Evolutionary conservation across 2,329 filamentous ascomycete species (phyloP).

Genomic region (Chaetothyriales sp.): DNA sequence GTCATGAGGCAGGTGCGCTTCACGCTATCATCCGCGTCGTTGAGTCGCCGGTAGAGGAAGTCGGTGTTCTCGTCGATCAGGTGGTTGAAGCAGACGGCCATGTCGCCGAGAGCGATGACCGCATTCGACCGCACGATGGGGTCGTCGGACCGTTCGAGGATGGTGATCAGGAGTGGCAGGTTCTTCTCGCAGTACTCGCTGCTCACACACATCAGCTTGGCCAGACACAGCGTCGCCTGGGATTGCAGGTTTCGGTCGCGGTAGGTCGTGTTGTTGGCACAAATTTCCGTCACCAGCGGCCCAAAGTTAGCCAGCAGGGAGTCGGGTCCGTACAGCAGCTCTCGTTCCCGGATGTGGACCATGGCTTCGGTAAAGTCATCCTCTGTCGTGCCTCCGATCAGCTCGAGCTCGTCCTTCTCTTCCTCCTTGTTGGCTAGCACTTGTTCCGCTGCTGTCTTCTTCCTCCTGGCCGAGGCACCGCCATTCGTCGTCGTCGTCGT

Average conservation of each 20-base stretch:
- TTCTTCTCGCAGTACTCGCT: constrained; percentile 92
- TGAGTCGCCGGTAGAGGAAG: constrained; percentile 85
- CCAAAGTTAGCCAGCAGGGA: constrained; percentile 85
- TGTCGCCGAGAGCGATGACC: constrained; percentile 91
- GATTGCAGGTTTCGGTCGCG: constrained; percentile 80
- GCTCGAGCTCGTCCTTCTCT: constrained; percentile 77
- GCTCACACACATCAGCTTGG: constrained; percentile 97
- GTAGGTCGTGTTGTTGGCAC: constrained; percentile 85
- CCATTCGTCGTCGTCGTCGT: no score
- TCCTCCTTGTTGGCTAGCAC: constrained; percentile 29
- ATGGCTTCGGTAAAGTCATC: constrained; percentile 85
- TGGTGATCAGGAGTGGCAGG: constrained; percentile 84
- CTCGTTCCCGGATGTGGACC: constrained; percentile 67
- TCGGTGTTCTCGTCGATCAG: constrained; percentile 98
- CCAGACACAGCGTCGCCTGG: constrained; percentile 82
- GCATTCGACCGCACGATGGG: constrained; percentile 90
- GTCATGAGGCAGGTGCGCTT: constrained; percentile 98
- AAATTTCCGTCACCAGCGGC: constrained; percentile 81
- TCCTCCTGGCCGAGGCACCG: constrained; percentile 29
- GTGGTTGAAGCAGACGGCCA: constrained; percentile 99
- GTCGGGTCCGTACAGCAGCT: constrained; percentile 65
- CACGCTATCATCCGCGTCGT: constrained; percentile 73
- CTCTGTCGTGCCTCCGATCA: constrained; percentile 91
- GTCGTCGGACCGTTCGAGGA: constrained; percentile 86
- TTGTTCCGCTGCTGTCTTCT: constrained; percentile 31